These are phyloP conservation scores for Ophiostoma ulmi DNA, from an alignment of 2,329 filamentous ascomycete genomes.

Conservation along the genomic window DNA sequence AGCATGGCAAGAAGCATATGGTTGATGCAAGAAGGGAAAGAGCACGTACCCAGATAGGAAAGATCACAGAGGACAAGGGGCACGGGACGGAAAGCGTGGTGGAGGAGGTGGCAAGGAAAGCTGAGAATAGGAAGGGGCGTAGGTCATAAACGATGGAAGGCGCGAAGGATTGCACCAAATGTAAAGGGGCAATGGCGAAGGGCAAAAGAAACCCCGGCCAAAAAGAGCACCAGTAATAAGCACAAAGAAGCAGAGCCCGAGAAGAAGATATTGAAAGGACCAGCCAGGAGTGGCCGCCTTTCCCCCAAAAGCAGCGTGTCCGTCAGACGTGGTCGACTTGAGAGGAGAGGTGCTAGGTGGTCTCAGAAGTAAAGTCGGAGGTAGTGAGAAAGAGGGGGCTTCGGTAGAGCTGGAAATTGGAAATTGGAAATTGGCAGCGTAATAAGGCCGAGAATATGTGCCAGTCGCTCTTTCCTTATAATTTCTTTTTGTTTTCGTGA, in stretches of 20 bases:
- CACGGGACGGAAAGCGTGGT: not conserved
- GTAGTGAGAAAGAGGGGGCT: not conserved
- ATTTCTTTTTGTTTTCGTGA: not conserved
- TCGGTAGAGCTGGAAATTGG: not conserved
- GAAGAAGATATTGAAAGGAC: not conserved
- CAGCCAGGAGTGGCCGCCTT: not conserved
- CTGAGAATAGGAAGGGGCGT: not conserved
- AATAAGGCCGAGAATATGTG: not conserved
- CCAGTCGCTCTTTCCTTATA: not conserved
- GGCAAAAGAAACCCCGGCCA: too few relatives aligned
- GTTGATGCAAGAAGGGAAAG: not conserved
- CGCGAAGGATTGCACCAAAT: not conserved
- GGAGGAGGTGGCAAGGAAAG: not conserved
- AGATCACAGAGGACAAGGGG: not conserved
- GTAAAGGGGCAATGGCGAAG: not conserved
- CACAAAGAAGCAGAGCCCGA: not conserved
- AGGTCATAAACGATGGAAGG: not conserved
- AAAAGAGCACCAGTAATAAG: not conserved
- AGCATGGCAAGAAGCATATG: too few relatives aligned
- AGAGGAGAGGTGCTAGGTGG: not conserved
- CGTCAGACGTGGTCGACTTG: not conserved
- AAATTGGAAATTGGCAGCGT: not conserved
- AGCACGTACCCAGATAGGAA: not conserved
- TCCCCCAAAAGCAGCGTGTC: not conserved
- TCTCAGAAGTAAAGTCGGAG: not conserved